Conservation (phyloP, 768 basidiomycete species). For the Leccinum obscurum region DNA sequence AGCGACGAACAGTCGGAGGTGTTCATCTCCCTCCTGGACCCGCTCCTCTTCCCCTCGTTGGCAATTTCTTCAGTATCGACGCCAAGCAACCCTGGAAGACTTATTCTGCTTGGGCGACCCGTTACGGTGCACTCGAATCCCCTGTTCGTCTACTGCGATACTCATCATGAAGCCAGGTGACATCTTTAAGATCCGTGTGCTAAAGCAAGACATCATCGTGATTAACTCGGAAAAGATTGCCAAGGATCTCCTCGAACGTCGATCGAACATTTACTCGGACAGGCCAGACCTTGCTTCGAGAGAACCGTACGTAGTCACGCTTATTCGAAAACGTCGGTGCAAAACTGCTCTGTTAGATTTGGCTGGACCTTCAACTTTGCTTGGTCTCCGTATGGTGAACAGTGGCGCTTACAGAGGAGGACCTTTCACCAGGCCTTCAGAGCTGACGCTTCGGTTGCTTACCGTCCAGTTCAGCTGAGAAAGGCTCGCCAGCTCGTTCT, state of each 20-base stretch:
- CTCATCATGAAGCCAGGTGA: constrained; percentile 9
- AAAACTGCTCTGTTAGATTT: constrained; percentile 8
- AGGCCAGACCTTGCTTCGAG: constrained; percentile 17
- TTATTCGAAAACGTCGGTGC: not conserved
- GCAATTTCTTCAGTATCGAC: constrained; percentile 19
- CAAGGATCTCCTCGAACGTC: constrained; percentile 29
- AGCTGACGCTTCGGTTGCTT: constrained; percentile 14
- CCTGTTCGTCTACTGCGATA: not conserved
- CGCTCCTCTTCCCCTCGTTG: constrained; percentile 17
- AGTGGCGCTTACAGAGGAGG: constrained; percentile 26
- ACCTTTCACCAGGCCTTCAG: constrained; percentile 27
- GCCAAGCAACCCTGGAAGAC: constrained; percentile 20
- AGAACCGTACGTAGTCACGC: constrained; percentile 12
- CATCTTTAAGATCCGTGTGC: constrained; percentile 19
- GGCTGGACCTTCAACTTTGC: constrained; percentile 23
- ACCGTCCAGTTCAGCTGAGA: constrained; percentile 19
- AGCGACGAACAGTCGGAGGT: constrained; percentile 1
- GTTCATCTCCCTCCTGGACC: constrained; percentile 20
- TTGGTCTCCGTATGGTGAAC: constrained; percentile 21
- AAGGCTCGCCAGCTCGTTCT: constrained; percentile 19
- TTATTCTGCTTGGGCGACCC: constrained; percentile 19
- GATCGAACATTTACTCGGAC: constrained; percentile 31
- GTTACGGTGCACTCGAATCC: constrained; percentile 13
- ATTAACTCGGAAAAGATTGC: constrained; percentile 29
- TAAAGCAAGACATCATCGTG: constrained; percentile 25